These are phyloP conservation scores for Kluyveromyces aestuarii DNA, from an alignment of 805 yeast genomes.

Conservation along the genomic window DNA sequence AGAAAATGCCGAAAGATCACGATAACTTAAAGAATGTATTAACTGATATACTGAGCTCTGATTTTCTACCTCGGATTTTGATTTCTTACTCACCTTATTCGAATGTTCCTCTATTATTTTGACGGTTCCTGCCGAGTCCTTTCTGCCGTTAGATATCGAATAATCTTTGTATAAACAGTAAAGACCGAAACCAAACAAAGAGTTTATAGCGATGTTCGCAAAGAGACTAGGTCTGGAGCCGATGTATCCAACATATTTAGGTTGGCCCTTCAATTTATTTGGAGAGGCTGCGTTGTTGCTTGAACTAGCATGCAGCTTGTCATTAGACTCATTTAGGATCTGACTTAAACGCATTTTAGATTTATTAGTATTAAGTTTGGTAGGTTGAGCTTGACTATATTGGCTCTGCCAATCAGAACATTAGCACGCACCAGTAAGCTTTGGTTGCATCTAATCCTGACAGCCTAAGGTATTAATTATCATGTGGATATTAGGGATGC, in stretches of 20 bases:
- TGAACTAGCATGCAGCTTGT: neutral
- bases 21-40: conserved; percentile 12
- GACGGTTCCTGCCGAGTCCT: conserved; percentile 6
- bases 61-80: conserved; percentile 2
- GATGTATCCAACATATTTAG: conserved; percentile 9
- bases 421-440: too few species aligned
- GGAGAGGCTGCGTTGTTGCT: neutral
- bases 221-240: conserved; percentile 9
- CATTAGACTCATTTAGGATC: neutral
- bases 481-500: neutral
- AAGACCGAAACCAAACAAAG: conserved; percentile 14
- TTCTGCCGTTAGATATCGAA: conserved; percentile 6
- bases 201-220: conserved; percentile 10
- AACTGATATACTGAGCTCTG: neutral
- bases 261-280: conserved; percentile 1
- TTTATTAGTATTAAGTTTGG: neutral
- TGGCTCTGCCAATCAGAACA: too few species aligned
- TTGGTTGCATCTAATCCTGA: too few species aligned
- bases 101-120: conserved; percentile 12
- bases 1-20: conserved; percentile 14
- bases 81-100: conserved; percentile 8
- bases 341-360: neutral
- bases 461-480: too few species aligned
- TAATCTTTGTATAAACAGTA: conserved; percentile 16
- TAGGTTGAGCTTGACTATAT: too few species aligned